Base-by-base conservation (phyloP, 2,329 filamentous ascomycete genomes). In the Cryoendolithus antarcticus region DNA sequence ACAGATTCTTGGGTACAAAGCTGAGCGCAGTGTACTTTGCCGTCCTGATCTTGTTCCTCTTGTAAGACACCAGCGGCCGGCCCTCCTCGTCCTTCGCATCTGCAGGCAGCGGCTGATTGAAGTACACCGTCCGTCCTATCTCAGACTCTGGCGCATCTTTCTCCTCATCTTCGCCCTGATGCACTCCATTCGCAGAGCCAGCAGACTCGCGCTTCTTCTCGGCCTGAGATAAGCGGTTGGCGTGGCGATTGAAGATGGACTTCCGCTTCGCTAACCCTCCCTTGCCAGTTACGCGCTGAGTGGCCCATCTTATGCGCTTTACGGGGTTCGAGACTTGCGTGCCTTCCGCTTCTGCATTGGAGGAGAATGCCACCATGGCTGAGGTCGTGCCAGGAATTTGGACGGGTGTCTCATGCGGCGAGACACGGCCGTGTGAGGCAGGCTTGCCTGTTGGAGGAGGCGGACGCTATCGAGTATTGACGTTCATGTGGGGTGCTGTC, bases 1-100 rank as follows among this genome's bases (percentile, higher is more conserved):
- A 98, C 56, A 98, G 59, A 63, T 98, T 96, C 67, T 96, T 96
- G 9, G 91, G 91, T 21, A 98, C 62, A 63, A 98, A 98, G 44
- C 84, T 93, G 47, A 98, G 63, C 6, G 93, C 82, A 6, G 91
- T 98, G 62, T 98, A 98, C 64, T 96, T 98, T 43, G 91, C 85
- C 3, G 91, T 98, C 51, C 93, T 75, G 60, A 98, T 94, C 71
- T 98, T 98, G 70, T 98, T 98, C 49, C 89, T 74, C 35, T 83
- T 73, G 61, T 81, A 98, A 13, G 74, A 67, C 41, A 74, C 69
- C 39, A 68, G 60, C 2, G 86, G 82, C 43, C 76, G 71, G 29
- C 88, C 91, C 34, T 93, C 77, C 45, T 91, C 83, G 56, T 95
- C 86, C 52, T 80, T 70, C 47, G 82, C 74, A 15, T 80, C 72